phyloP scores from a whole-genome alignment of 257 asterid species.

The Gardenia jasminoides region DNA sequence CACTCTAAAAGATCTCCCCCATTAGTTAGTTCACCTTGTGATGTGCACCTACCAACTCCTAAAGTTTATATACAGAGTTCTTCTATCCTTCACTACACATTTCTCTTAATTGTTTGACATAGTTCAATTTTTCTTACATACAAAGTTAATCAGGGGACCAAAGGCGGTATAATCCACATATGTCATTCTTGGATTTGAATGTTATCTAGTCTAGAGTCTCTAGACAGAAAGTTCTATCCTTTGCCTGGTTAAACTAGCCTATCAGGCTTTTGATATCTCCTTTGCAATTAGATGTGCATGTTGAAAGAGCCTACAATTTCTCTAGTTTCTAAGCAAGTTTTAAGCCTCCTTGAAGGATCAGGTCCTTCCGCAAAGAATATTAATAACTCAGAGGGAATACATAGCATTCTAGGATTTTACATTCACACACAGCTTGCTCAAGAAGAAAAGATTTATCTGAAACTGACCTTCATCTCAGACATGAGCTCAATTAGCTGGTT shows the following conservation, averaged over 20 bases:
- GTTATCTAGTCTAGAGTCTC: neutral
- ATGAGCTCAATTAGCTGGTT: slow-evolving; percentile 67
- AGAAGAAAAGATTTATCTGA: slow-evolving; percentile 17
- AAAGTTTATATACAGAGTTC: neutral
- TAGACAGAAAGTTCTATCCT: neutral
- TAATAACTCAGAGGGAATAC: neutral
- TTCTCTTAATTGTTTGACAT: neutral
- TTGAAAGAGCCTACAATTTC: neutral
- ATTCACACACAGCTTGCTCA: neutral
- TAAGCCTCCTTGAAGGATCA: neutral
- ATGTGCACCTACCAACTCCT: neutral
- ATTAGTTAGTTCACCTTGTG: neutral
- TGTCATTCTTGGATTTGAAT: neutral
- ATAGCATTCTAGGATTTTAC: neutral
- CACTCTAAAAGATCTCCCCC: neutral
- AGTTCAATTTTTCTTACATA: neutral
- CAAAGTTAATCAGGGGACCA: neutral
- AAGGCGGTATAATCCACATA: neutral
- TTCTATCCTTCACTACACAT: neutral
- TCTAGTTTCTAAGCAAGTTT: neutral
- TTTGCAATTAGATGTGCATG: neutral
- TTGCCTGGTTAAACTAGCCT: neutral
- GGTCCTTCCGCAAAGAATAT: neutral
- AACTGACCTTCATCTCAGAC: slow-evolving; percentile 70
- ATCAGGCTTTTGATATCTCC: neutral